Base-by-base conservation (phyloP, 495 filamentous ascomycete species). In the Hypoxylon cercidicola region DNA sequence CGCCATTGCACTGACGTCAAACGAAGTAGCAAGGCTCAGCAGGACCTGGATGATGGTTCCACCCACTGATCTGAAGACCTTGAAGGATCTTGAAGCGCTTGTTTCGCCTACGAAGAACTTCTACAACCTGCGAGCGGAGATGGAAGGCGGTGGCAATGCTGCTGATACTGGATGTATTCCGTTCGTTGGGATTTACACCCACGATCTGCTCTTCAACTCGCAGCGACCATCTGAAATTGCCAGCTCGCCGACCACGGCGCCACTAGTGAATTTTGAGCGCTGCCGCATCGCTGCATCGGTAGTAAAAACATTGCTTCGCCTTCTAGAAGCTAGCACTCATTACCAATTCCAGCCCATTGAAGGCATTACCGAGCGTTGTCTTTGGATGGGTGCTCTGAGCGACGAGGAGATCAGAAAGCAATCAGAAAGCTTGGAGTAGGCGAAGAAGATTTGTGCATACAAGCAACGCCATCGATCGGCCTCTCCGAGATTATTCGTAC, bases 191-290 rank as follows among this genome's bases (percentile, higher is more conserved):
- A 88, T 84, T 45, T 99, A 98, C 74, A 94, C 93, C 4, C 93
- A 97, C 69, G 96, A 99, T 68, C 83, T 99, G n/a, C 91, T 97
- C 32, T 96, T 93, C 76, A 99, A 98, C 73, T 87, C 91, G 0
- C 93, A 97, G 75, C 90, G 96, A 68, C 93, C 94, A 13, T 82
- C 83, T 15, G 81, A 87, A 73, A 83, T 90, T 81, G 89, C 70
- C 55, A 90, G 78, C 62, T 81, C 85, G 18, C 84, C 85, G 52
- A 85, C 84, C 12, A 84, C 83, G 13, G 90, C 92, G 63, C 86
- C 91, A 23, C 78, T 99, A 48, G 87, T 98, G 60, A 99, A 99
- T 73, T 98, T 98, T 73, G 96, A 98, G 77, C 88, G 93, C 55
- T 94, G 93, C 72, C 90, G 94, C 23, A 93, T 90, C 15, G 87